Conservation (phyloP, 2,329 filamentous ascomycete genomes). For the Aotearoamyces nothofagi region DNA sequence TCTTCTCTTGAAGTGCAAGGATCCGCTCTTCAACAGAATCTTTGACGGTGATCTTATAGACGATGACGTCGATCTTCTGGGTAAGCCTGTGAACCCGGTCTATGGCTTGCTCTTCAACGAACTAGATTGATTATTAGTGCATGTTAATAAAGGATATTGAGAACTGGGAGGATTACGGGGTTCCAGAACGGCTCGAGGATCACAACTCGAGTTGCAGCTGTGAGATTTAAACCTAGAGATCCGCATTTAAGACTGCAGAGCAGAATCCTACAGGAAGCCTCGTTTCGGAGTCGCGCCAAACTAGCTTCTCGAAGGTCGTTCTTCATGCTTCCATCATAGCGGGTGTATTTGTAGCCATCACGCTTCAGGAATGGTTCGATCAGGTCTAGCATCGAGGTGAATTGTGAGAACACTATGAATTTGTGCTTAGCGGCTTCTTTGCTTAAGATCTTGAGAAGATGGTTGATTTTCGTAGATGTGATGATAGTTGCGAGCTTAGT, state of each 20-base stretch:
- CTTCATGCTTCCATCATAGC: slow-evolving; percentile 91
- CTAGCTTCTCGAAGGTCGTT: slow-evolving; percentile 87
- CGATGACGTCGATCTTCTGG: slow-evolving; percentile 84
- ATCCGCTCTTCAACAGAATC: slow-evolving; percentile 88
- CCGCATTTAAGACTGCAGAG: slow-evolving; percentile 92
- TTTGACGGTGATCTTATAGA: slow-evolving; percentile 85
- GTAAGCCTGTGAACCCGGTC: slow-evolving; percentile 97
- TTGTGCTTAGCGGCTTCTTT: slow-evolving; percentile 74
- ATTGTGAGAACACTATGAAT: slow-evolving; percentile 97
- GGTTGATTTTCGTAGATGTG: slow-evolving; percentile 81
- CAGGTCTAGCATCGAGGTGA: slow-evolving; percentile 95
- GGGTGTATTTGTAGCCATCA: slow-evolving; percentile 62
- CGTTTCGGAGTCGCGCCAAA: slow-evolving; percentile 58
- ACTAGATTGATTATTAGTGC: slow-evolving; percentile 30
- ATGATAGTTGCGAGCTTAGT: slow-evolving; percentile 34
- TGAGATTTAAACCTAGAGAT: slow-evolving; percentile 83
- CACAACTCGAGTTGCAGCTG: slow-evolving; percentile 81
- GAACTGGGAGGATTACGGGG: slow-evolving; percentile 27
- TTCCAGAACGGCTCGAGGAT: slow-evolving; percentile 99
- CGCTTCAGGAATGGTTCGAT: slow-evolving; percentile 79
- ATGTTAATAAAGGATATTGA: slow-evolving; percentile 4
- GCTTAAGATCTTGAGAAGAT: slow-evolving; percentile 67
- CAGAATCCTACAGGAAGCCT: slow-evolving; percentile 63
- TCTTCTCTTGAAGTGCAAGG: slow-evolving; percentile 85
- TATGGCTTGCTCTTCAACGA: slow-evolving; percentile 97